Evolutionary conservation across 495 filamentous ascomycete genomes (phyloP).

Genomic region (Penicillium cataractarum): DNA sequence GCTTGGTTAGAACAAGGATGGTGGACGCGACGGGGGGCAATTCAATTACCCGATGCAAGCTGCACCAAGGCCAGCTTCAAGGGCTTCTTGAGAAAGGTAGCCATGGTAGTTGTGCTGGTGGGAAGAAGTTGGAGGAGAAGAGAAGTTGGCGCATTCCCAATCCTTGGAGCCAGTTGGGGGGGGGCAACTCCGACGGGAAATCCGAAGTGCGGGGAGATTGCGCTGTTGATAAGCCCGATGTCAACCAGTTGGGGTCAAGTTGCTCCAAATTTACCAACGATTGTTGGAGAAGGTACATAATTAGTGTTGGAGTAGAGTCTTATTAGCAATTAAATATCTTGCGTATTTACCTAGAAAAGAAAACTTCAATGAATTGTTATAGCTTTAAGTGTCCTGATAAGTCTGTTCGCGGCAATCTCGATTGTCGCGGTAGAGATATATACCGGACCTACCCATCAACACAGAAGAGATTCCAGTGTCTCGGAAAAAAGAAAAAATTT

Average conservation of each 20-base stretch:
- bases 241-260: background rate
- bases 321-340: background rate
- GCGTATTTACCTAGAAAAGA: background rate
- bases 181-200: slow-evolving; percentile 8
- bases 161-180: background rate
- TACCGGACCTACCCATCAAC: no score
- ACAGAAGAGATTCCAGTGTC: no score
- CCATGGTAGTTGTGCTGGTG: slow-evolving; percentile 39
- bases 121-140: background rate
- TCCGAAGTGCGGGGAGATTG: slow-evolving; percentile 5
- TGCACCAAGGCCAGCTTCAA: slow-evolving; percentile 84
- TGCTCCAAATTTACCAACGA: background rate
- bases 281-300: background rate
- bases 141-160: background rate
- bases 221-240: background rate
- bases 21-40: background rate
- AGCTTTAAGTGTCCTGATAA: background rate
- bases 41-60: slow-evolving; percentile 63
- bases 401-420: no score
- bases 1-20: slow-evolving; percentile 4
- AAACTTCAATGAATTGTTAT: background rate
- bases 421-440: no score
- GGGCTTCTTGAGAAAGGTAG: slow-evolving; percentile 66
- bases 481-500: no score
- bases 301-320: background rate